Conservation (phyloP, 2,329 filamentous ascomycete genomes). For the Podosphaera fusca region DNA sequence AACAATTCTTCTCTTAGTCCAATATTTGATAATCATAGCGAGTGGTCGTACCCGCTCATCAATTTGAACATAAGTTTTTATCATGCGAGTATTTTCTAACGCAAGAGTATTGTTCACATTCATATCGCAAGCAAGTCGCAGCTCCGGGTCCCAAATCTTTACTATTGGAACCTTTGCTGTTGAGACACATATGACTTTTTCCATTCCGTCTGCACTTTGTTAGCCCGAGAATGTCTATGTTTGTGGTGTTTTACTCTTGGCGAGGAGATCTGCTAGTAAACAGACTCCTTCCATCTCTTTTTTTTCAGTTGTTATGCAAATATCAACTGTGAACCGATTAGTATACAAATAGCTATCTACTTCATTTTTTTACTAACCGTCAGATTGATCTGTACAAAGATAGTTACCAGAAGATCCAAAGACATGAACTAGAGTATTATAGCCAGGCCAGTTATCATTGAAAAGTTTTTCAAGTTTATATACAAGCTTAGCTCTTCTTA, state of each 20-base stretch:
- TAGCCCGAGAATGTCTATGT: conserved; percentile 12
- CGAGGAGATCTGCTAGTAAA: conserved; percentile 65
- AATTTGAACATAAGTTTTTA: conserved; percentile 85
- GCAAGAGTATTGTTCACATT: conserved; percentile 96
- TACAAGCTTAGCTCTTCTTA: conserved; percentile 53
- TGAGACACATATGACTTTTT: conserved; percentile 83
- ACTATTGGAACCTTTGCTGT: conserved; percentile 95
- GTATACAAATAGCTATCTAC: neutral
- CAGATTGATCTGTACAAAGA: conserved; percentile 84
- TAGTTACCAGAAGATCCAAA: conserved; percentile 97
- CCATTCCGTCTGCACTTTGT: conserved; percentile 58
- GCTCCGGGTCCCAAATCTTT: conserved; percentile 92
- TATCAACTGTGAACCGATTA: conserved; percentile 44
- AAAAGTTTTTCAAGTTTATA: conserved; percentile 70
- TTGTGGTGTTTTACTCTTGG: conserved; percentile 40
- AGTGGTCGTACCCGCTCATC: conserved; percentile 76
- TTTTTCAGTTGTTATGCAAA: conserved; percentile 85
- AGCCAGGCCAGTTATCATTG: conserved; percentile 76
- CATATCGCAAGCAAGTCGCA: conserved; percentile 81
- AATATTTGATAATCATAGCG: conserved; percentile 94
- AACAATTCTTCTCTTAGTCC: conserved; percentile 77
- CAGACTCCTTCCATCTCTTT: conserved; percentile 77
- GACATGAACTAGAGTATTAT: conserved; percentile 71
- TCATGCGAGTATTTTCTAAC: conserved; percentile 92
- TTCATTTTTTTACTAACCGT: conserved; percentile 36